Conservation (phyloP, 208 protist species). For the Leishmania martiniquensis region DNA sequence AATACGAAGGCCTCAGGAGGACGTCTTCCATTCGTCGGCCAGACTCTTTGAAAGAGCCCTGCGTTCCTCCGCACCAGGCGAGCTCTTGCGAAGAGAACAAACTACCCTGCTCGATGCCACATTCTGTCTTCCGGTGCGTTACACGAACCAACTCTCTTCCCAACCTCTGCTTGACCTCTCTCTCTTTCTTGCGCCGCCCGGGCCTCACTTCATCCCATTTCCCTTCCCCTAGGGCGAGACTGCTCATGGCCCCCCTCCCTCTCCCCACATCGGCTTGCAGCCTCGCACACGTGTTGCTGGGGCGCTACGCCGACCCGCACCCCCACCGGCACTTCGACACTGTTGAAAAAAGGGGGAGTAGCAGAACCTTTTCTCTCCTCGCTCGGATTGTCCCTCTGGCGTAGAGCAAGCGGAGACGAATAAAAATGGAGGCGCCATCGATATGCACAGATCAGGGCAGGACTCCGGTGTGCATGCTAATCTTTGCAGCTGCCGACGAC, state of each 20-base stretch:
- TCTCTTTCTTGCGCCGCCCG: not conserved
- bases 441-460: not conserved
- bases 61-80: not conserved
- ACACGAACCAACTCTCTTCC: not conserved
- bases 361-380: not conserved
- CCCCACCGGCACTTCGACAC: not conserved
- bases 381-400: not conserved
- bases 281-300: not conserved
- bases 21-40: not conserved
- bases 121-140: not conserved
- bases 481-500: slow-evolving; percentile 13
- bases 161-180: not conserved
- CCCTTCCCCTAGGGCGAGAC: not conserved
- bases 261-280: not conserved
- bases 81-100: not conserved
- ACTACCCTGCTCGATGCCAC: not conserved
- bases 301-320: slow-evolving; percentile 2
- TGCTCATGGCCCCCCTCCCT: not conserved
- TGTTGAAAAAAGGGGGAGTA: not conserved
- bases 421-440: not conserved
- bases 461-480: slow-evolving; percentile 10
- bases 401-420: not conserved
- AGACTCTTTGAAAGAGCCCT: not conserved
- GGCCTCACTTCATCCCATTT: not conserved
- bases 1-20: not conserved